Percentiles rank a stretch among this genome's conserved stretches.
Conservation (phyloP, 1,139 yeast genomes). For the Blastobotrys serpentis region DNA sequence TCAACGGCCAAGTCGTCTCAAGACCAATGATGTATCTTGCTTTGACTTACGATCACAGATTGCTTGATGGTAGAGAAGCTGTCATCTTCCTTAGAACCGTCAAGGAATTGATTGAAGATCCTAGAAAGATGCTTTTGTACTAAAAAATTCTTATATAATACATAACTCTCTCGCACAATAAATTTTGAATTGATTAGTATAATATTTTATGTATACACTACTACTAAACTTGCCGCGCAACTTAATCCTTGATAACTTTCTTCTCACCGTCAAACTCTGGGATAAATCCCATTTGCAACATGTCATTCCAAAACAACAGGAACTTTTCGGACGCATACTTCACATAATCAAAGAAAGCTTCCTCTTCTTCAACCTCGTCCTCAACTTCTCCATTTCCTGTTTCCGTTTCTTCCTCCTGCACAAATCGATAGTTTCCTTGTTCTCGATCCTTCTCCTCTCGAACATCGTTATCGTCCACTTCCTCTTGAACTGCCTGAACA, state of each 20-base stretch:
- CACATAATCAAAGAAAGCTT: slow-evolving; percentile 78
- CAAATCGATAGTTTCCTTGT: slow-evolving; percentile 33
- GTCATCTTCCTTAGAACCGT: slow-evolving; percentile 94
- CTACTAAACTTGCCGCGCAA: background rate
- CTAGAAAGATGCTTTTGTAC: slow-evolving; percentile 92
- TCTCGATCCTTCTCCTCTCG: slow-evolving; percentile 31
- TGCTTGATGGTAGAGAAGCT: slow-evolving; percentile 98
- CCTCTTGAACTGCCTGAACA: slow-evolving; percentile 52
- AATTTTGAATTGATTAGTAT: background rate
- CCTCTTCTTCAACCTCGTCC: slow-evolving; percentile 41
- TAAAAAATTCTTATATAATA: slow-evolving; percentile 31
- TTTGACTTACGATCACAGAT: slow-evolving; percentile 96
- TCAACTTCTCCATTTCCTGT: slow-evolving; percentile 4
- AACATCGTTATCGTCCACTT: slow-evolving; percentile 23
- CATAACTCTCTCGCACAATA: background rate
- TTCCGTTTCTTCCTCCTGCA: slow-evolving; percentile 6
- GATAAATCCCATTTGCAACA: slow-evolving; percentile 60
- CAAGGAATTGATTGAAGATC: slow-evolving; percentile 97
- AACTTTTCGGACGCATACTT: slow-evolving; percentile 75
- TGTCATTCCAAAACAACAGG: slow-evolving; percentile 70
- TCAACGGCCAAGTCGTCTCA: slow-evolving; percentile 90
- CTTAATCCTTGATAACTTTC: slow-evolving; percentile 16
- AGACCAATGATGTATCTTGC: slow-evolving; percentile 99
- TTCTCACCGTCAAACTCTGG: slow-evolving; percentile 27
- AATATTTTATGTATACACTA: background rate